Percentiles rank a stretch among this genome's conserved stretches.
Conservation (phyloP, 2,329 filamentous ascomycete species). For the Westerdykella sp. region DNA sequence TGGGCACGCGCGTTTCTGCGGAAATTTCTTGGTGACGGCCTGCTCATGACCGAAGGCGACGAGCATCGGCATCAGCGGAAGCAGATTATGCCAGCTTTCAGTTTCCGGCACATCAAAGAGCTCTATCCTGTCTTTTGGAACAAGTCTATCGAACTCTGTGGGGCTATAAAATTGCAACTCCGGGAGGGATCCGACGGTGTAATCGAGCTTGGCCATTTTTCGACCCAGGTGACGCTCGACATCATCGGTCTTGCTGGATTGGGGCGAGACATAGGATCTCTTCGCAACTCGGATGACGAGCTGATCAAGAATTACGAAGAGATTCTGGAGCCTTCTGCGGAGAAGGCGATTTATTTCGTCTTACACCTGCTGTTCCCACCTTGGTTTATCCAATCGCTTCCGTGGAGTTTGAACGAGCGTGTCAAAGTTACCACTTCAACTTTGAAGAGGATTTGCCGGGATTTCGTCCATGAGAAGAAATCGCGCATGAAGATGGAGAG, state of each 20-base stretch:
- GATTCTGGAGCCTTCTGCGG: constrained; percentile 41
- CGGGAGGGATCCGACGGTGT: constrained; percentile 35
- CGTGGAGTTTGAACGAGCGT: constrained; percentile 43
- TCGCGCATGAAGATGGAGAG: constrained; percentile 31
- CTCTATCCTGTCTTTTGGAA: constrained; percentile 79
- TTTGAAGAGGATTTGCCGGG: constrained; percentile 39
- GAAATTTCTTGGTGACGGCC: constrained; percentile 46
- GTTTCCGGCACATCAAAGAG: constrained; percentile 79
- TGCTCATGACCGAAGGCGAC: constrained; percentile 47
- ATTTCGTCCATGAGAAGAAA: constrained; percentile 47
- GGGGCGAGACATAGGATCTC: constrained; percentile 39
- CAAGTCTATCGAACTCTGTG: constrained; percentile 63
- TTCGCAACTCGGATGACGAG: constrained; percentile 39
- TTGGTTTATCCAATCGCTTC: constrained; percentile 38
- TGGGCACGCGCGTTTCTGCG: constrained; percentile 41
- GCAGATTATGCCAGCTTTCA: constrained; percentile 73
- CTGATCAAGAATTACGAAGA: constrained; percentile 41
- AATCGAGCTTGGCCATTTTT: constrained; percentile 40
- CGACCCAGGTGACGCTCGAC: constrained; percentile 42
- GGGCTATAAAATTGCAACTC: constrained; percentile 53
- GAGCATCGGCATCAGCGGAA: constrained; percentile 56
- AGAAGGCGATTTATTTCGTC: constrained; percentile 44
- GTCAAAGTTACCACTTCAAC: constrained; percentile 34
- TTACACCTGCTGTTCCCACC: constrained; percentile 35
- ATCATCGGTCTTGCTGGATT: constrained; percentile 44